phyloP scores from a whole-genome alignment of 78 protist species.

The Mastigamoeba balamuthi region DNA sequence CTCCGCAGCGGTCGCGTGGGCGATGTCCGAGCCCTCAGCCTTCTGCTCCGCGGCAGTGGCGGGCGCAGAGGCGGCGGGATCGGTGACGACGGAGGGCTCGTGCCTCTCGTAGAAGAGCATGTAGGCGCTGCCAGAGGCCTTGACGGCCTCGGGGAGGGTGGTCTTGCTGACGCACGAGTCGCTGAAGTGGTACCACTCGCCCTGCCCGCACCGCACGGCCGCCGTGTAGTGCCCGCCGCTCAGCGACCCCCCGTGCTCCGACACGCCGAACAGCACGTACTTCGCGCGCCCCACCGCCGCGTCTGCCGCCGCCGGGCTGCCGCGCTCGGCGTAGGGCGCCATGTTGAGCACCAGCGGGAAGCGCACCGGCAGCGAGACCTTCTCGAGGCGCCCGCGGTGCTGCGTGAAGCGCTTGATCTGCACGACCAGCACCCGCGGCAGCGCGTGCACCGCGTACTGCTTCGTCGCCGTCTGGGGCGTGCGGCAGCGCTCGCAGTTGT shows the following conservation, averaged over 20 bases:
- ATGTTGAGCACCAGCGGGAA: background rate
- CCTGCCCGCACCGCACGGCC: background rate
- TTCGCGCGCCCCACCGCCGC: background rate
- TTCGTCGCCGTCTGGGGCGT: background rate
- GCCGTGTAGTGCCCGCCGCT: background rate
- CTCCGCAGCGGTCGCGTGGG: no score
- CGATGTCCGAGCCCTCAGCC: no score
- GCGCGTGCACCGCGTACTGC: background rate
- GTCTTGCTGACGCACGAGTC: background rate
- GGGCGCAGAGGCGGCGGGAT: no score
- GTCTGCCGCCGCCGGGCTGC: no score
- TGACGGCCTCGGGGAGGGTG: no score
- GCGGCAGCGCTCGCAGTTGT: background rate
- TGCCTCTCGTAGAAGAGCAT: no score
- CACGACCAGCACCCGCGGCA: background rate
- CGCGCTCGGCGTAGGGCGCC: background rate
- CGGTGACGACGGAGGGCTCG: no score
- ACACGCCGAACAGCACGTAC: background rate
- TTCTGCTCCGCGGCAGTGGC: no score
- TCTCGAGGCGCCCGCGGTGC: background rate
- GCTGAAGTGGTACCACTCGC: background rate
- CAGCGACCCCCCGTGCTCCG: background rate
- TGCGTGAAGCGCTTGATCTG: background rate
- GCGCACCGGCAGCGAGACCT: background rate
- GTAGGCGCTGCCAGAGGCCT: no score